Base-by-base conservation (phyloP, 192 early-diverging fungal genomes). In the Chytriomyces sp. region DNA sequence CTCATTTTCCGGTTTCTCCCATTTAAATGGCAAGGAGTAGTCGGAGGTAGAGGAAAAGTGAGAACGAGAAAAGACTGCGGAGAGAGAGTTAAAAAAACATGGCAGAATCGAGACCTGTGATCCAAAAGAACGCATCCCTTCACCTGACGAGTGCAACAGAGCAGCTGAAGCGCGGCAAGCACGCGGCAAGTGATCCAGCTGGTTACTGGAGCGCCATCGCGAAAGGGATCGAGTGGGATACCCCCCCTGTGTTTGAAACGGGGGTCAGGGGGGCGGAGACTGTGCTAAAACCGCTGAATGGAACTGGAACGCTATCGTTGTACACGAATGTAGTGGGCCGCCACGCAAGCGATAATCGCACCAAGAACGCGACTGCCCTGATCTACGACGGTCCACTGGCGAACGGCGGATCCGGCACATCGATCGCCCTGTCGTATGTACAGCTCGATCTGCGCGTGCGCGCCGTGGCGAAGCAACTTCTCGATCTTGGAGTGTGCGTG, bases 301-400 rank as follows among this genome's bases (percentile, higher is more conserved):
- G 89, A 91, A 82, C 34, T 85, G 86, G 62, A 90, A 89, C 36
- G 70, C 74, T 96, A 62, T 93, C 94, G 75, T 89, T 91, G 5
- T 91, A 89, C 82, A 91, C 88, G 81, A 96, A 96, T 68, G 82
- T 86, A 2, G 68, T 96, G 1, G 91, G 94, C 65, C 82, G 92
- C 10, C 93, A 96, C 72, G 82, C 88, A 17, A 62, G 80, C 4
- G 75, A 73, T 19, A 79, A 90, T 59, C 78, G 73, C 3, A 83
- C n/a, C 40, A n/a, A 33, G 26, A 28, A 55, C 44, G 8, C 33
- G 33, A 7, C 65, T 1, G 65, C 65, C 4, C 37, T 68, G 65
- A 28, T 68, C 6, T 68, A 68, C 65, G 65, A 68, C 33, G 28
- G 32, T 14, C 65, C 65, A 12, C 30, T 56, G 6, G 65, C 65